Evolutionary conservation across 495 filamentous ascomycete species (phyloP), one percentile per base, ranked within the genome.

Genomic region (Cenococcum geophilum): DNA sequence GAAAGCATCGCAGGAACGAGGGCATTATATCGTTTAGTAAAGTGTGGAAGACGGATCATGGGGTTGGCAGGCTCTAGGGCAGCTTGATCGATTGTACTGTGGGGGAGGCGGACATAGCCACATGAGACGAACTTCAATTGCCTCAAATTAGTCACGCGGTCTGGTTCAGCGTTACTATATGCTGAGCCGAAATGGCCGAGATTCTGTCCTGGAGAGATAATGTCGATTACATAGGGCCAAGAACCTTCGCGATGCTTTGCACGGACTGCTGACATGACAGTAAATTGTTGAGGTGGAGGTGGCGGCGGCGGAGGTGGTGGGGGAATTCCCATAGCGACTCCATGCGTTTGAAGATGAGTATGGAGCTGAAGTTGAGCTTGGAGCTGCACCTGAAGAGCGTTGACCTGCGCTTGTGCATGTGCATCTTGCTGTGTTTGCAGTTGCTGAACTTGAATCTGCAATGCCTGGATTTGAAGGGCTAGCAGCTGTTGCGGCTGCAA

Each of bases 151-250:
- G 59, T 63, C 16, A 4, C 48, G 40, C 59, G 63, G n/a, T 55
- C 60, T 1, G 52, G 4, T 25, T 61, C 63, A 11, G 67, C 63
- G 12, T 50, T 34, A 5, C 59, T 60, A 35, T 52, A 42, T 6
- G 21, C 22, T 16, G 55, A 61, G 9, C 36, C 57, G 42, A 64
- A 64, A 61, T 74, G 57, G 36, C 49, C 5, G 45, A 68, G 62
- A 42, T 59, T 68, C 4, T 47, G 55, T 48, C 71, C 67, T 5
- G 71, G 71, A 0, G 70, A 72, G 32, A 75, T 66, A 20, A 56
- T 37, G 65, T 71, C 63, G 58, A 75, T 54, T 34, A 74, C 20
- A 34, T 68, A n/a, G 14, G 70, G 57, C 73, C 73, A 75, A 18
- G 71, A 74, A 32, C 71, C 72, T 40, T 57, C 60, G 34, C 70